phyloP scores from a whole-genome alignment of 2,329 filamentous ascomycete genomes.

The Basipetospora sp. region DNA sequence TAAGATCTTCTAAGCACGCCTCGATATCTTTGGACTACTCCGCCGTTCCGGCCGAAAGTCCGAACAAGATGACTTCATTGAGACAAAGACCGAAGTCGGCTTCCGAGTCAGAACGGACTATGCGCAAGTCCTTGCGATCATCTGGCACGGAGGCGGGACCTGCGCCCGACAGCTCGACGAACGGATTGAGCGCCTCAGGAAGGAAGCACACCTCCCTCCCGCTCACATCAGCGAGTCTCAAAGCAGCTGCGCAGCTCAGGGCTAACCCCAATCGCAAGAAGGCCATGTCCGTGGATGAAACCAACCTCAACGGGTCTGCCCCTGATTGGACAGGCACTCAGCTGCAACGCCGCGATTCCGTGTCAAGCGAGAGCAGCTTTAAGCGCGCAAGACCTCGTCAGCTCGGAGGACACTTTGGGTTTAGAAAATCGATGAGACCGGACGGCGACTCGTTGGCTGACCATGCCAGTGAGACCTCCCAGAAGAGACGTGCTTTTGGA shows the following conservation, averaged over 20 bases:
- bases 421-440: slow-evolving; percentile 61
- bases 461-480: background rate
- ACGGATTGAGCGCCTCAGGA: too few species aligned
- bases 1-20: background rate
- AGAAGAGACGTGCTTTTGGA: slow-evolving; percentile 33
- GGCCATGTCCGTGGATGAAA: background rate
- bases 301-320: background rate
- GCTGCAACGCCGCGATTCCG: slow-evolving; percentile 7
- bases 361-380: slow-evolving; percentile 55
- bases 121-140: too few species aligned
- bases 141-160: too few species aligned
- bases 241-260: background rate
- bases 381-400: slow-evolving; percentile 41
- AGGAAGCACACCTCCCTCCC: too few species aligned
- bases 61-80: too few species aligned
- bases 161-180: too few species aligned
- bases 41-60: too few species aligned
- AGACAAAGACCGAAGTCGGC: too few species aligned
- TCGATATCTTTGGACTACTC: background rate
- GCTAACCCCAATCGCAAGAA: background rate
- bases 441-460: slow-evolving; percentile 11
- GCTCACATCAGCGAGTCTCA: too few species aligned
- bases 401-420: slow-evolving; percentile 38
- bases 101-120: too few species aligned
- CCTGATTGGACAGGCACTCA: background rate